A percentile compares a stretch with the other conserved stretches of the same genome.
These are phyloP conservation scores for Coemansia sp. DNA, from an alignment of 192 early-diverging fungal species.

Conservation along the genomic window DNA sequence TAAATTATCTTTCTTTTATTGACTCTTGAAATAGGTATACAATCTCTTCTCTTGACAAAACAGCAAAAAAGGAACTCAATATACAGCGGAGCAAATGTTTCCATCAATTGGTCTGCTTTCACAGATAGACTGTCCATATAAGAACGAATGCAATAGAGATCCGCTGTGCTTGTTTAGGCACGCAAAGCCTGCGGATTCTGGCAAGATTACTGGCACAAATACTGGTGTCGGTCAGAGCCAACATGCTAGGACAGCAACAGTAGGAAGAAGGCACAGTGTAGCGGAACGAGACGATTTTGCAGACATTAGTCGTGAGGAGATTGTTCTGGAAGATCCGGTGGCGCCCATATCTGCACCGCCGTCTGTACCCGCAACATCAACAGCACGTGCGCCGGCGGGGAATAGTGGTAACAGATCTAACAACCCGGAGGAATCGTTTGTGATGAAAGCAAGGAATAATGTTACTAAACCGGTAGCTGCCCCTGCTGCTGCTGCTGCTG, in stretches of 20 bases:
- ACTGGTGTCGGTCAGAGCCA: background rate
- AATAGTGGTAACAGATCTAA: background rate
- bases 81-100: conserved; percentile 31
- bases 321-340: background rate
- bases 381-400: background rate
- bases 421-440: background rate
- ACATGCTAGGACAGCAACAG: background rate
- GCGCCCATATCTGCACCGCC: background rate
- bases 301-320: background rate
- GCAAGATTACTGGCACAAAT: background rate
- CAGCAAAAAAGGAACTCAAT: background rate
- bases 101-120: conserved; percentile 33
- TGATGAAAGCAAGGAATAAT: background rate
- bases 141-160: conserved; percentile 29
- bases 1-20: too few relatives aligned
- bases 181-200: background rate
- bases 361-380: background rate
- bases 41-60: background rate
- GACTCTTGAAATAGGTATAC: too few relatives aligned
- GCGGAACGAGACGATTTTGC: background rate
- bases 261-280: background rate
- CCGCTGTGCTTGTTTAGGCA: conserved; percentile 34
- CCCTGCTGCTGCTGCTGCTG: background rate
- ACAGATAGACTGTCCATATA: conserved; percentile 36
- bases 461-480: background rate